These are phyloP conservation scores for Paramyrothecium sp. DNA, from an alignment of 2,329 filamentous ascomycete genomes.

Conservation along the genomic window DNA sequence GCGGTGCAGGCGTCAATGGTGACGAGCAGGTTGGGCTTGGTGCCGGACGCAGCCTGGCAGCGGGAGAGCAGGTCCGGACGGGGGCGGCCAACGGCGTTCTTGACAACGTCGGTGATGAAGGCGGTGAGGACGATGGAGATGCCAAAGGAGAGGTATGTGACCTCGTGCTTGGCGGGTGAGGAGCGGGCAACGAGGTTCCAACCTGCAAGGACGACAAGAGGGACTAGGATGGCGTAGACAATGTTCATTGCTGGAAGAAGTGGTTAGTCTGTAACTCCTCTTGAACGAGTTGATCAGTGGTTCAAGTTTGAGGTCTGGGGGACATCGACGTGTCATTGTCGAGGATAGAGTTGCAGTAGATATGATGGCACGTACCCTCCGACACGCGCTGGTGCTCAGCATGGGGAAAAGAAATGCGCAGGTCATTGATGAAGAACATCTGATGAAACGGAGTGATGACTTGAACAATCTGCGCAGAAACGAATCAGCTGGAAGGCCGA, in stretches of 20 bases:
- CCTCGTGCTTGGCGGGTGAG: conserved; percentile 76
- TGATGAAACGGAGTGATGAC: conserved; percentile 82
- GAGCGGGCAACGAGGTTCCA: conserved; percentile 65
- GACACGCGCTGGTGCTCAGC: conserved; percentile 81
- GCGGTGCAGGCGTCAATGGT: conserved; percentile 72
- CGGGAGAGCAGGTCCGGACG: conserved; percentile 65
- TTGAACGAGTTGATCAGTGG: neutral
- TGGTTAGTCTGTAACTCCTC: neutral
- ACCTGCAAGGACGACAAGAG: conserved; percentile 62
- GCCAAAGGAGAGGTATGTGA: conserved; percentile 76
- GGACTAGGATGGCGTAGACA: conserved; percentile 73
- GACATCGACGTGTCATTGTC: too few species aligned
- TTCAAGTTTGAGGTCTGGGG: neutral
- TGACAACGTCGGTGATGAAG: conserved; percentile 86
- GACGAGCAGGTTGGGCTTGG: conserved; percentile 52
- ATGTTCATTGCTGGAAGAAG: conserved; percentile 63
- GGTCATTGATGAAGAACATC: conserved; percentile 88
- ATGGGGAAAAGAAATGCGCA: conserved; percentile 82
- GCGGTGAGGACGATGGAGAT: conserved; percentile 75
- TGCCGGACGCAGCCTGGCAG: conserved; percentile 65
- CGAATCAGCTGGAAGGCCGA: neutral
- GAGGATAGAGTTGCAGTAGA: neutral
- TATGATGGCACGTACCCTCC: conserved; percentile 53
- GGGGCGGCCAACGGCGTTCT: conserved; percentile 81
- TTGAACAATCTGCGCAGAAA: conserved; percentile 21